Conservation (phyloP, 306 rosid genomes). For the Cotoneaster glaucophyllus region DNA sequence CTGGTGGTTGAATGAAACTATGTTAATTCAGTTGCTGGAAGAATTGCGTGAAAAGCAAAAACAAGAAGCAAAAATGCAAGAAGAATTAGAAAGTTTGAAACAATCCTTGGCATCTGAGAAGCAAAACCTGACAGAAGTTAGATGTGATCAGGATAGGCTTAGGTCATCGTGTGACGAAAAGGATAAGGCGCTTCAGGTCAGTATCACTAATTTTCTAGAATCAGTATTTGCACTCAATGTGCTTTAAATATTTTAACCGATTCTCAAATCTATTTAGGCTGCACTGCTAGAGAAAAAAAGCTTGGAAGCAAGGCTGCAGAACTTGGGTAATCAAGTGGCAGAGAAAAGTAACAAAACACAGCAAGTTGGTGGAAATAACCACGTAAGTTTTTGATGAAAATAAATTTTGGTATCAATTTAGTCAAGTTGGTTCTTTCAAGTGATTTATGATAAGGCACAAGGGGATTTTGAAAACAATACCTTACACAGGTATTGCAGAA, state of each 20-base stretch:
- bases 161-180: constrained; percentile 51
- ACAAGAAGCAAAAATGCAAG: constrained; percentile 48
- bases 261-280: constrained; percentile 43
- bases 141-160: constrained; percentile 45
- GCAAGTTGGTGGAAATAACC: constrained; percentile 41
- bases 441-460: neutral
- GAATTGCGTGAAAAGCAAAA: constrained; percentile 59
- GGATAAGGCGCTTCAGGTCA: constrained; percentile 74
- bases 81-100: constrained; percentile 64
- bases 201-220: constrained; percentile 17
- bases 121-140: constrained; percentile 48
- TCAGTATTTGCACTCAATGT: neutral
- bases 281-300: constrained; percentile 53
- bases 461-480: constrained; percentile 8
- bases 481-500: constrained; percentile 40
- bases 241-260: neutral
- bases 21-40: constrained; percentile 50
- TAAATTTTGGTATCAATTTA: constrained; percentile 4
- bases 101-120: constrained; percentile 52
- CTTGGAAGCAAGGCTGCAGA: constrained; percentile 58
- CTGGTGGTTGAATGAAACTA: neutral
- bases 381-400: constrained; percentile 32
- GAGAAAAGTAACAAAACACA: constrained; percentile 50
- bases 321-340: constrained; percentile 47
- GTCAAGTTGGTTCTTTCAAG: neutral